Conservation (phyloP, 2,329 filamentous ascomycete genomes). For the Ascochyta lentis region DNA sequence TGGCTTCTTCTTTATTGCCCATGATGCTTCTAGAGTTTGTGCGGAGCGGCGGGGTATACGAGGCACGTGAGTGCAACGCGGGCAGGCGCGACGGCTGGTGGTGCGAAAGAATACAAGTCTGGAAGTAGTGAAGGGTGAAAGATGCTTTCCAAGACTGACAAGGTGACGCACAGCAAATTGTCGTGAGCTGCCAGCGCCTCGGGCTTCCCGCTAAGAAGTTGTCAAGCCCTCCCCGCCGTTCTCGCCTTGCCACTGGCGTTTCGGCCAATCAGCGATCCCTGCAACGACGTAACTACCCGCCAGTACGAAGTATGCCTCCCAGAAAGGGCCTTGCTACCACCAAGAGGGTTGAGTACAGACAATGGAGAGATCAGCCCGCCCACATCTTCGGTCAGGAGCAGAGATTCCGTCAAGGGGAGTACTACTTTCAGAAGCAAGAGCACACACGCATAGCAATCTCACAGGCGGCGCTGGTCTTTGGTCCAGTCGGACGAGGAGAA, state of each 20-base stretch:
- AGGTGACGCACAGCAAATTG: constrained; percentile 10
- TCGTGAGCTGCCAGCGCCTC: constrained; percentile 18
- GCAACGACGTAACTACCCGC: constrained; percentile 19
- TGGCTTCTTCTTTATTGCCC: constrained; percentile 69
- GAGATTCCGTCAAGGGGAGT: neutral
- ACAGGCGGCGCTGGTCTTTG: neutral
- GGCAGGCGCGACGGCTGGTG: constrained; percentile 28
- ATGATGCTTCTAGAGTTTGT: constrained; percentile 28
- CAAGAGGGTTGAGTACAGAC: constrained; percentile 25
- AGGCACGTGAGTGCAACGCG: constrained; percentile 17
- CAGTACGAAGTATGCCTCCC: constrained; percentile 22
- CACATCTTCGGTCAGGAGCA: neutral
- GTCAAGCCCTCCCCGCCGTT: constrained; percentile 36
- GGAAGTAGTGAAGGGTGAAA: constrained; percentile 10
- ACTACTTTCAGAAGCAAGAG: neutral
- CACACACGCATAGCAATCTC: neutral
- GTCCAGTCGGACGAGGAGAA: constrained; percentile 16
- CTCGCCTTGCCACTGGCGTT: constrained; percentile 34
- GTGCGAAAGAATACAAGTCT: constrained; percentile 3
- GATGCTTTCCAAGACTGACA: constrained; percentile 6
- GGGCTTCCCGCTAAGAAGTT: constrained; percentile 26
- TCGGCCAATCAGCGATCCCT: constrained; percentile 29
- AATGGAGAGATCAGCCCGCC: constrained; percentile 10
- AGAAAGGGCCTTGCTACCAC: constrained; percentile 34
- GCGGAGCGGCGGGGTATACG: constrained; percentile 21